These are phyloP conservation scores for Ustulina deusta DNA, from an alignment of 2,329 filamentous ascomycete genomes.

Conservation along the genomic window DNA sequence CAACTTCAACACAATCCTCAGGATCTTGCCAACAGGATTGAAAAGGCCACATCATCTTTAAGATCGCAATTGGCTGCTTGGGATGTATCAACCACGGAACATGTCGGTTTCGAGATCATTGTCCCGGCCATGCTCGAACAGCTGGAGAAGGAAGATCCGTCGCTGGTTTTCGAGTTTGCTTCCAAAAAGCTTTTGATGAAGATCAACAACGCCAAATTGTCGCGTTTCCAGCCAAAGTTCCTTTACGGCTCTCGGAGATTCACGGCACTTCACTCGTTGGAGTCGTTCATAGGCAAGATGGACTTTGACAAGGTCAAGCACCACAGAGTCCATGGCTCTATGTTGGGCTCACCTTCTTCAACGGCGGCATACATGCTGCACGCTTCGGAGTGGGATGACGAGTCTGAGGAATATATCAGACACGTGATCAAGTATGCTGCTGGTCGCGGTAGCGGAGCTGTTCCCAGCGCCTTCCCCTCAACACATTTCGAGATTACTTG, in stretches of 20 bases:
- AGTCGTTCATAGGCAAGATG: slow-evolving; percentile 53
- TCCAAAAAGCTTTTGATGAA: slow-evolving; percentile 42
- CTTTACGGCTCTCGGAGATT: slow-evolving; percentile 47
- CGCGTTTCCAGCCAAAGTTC: slow-evolving; percentile 46
- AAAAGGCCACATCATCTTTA: slow-evolving; percentile 41
- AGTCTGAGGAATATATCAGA: slow-evolving; percentile 40
- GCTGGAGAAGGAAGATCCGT: slow-evolving; percentile 44
- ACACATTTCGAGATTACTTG: slow-evolving; percentile 42
- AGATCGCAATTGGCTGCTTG: slow-evolving; percentile 44
- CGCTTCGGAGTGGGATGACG: slow-evolving; percentile 41
- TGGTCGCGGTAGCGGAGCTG: slow-evolving; percentile 37
- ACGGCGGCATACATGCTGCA: slow-evolving; percentile 52
- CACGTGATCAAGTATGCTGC: slow-evolving; percentile 38
- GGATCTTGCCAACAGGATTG: slow-evolving; percentile 38
- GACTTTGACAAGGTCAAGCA: slow-evolving; percentile 54
- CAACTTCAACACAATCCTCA: slow-evolving; percentile 31
- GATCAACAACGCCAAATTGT: slow-evolving; percentile 47
- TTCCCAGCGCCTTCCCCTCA: slow-evolving; percentile 43
- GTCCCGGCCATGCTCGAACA: slow-evolving; percentile 50
- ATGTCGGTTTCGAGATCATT: slow-evolving; percentile 54
- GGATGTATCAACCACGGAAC: slow-evolving; percentile 47
- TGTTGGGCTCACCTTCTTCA: slow-evolving; percentile 56
- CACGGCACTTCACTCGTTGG: slow-evolving; percentile 54
- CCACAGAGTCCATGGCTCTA: slow-evolving; percentile 50
- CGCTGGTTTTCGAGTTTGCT: slow-evolving; percentile 47